Evolutionary conservation across 306 rosid genomes (phyloP).

Genomic region (Cicer yamashitae): DNA sequence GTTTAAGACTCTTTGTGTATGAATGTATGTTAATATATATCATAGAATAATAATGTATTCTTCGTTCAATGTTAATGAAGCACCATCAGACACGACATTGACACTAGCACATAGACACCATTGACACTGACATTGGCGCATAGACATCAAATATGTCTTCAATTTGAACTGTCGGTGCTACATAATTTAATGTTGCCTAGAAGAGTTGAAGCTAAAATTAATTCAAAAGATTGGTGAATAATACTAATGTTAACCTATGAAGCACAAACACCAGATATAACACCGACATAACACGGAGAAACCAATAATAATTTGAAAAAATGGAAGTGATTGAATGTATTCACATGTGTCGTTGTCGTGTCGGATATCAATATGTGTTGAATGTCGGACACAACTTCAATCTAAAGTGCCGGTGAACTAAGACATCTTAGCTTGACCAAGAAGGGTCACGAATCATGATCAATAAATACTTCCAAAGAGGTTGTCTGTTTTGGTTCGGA

Average conservation of each 20-base stretch:
- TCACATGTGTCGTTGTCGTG: too few relatives aligned
- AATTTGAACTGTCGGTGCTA: neutral
- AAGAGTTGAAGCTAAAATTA: neutral
- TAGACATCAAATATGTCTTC: neutral
- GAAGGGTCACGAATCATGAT: neutral
- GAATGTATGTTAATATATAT: neutral
- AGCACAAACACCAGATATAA: too few relatives aligned
- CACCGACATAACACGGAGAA: too few relatives aligned
- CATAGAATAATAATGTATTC: neutral
- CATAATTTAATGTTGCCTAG: neutral
- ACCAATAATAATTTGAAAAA: too few relatives aligned
- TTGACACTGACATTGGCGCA: neutral
- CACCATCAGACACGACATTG: neutral
- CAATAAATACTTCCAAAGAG: neutral
- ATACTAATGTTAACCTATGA: neutral
- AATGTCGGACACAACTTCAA: too few relatives aligned
- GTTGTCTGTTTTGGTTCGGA: neutral
- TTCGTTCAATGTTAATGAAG: neutral
- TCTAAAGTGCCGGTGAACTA: too few relatives aligned
- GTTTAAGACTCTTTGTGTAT: neutral
- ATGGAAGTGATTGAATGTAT: too few relatives aligned
- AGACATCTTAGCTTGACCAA: neutral
- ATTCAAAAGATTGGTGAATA: slow-evolving; percentile 10
- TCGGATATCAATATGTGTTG: too few relatives aligned
- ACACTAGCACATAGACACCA: neutral